Evolutionary conservation across 805 yeast species (phyloP).

Genomic region (Candida coquimbonensis): DNA sequence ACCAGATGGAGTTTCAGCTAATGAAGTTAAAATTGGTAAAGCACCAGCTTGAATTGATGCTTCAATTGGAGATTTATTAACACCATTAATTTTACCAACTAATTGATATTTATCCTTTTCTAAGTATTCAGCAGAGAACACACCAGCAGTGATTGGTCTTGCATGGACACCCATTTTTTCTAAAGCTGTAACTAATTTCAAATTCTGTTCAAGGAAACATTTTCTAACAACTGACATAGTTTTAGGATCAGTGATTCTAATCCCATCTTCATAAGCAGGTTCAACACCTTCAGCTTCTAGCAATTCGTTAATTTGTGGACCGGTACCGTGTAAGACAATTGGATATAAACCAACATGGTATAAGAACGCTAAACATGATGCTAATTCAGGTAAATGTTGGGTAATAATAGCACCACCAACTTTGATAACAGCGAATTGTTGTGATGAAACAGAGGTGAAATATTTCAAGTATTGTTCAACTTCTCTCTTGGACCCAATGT

Average conservation of each 20-base stretch:
- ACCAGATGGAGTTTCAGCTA: slow-evolving; percentile 95
- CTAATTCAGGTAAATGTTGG: slow-evolving; percentile 86
- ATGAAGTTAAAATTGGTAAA: slow-evolving; percentile 88
- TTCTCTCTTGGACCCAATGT: slow-evolving; percentile 95
- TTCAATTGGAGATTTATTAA: slow-evolving; percentile 84
- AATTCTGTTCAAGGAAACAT: slow-evolving; percentile 92
- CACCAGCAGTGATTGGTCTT: slow-evolving; percentile 97
- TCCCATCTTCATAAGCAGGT: slow-evolving; percentile 94
- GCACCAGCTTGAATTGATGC: slow-evolving; percentile 96
- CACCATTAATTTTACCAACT: slow-evolving; percentile 85
- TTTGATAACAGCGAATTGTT: slow-evolving; percentile 96
- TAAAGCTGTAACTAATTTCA: slow-evolving; percentile 89
- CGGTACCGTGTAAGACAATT: slow-evolving; percentile 95
- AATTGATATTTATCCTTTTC: slow-evolving; percentile 86
- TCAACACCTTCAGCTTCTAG: slow-evolving; percentile 91
- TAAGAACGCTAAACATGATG: slow-evolving; percentile 90
- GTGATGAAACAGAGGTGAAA: slow-evolving; percentile 92
- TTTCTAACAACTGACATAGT: slow-evolving; percentile 96
- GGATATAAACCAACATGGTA: slow-evolving; percentile 98
- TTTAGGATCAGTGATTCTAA: slow-evolving; percentile 87
- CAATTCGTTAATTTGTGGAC: slow-evolving; percentile 95
- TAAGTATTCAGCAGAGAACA: slow-evolving; percentile 85
- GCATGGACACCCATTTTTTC: slow-evolving; percentile 97
- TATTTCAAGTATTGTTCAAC: slow-evolving; percentile 96
- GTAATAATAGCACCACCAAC: slow-evolving; percentile 99